Evolutionary conservation across 208 protist species (phyloP).

Genomic region (Leishmania mexicana): DNA sequence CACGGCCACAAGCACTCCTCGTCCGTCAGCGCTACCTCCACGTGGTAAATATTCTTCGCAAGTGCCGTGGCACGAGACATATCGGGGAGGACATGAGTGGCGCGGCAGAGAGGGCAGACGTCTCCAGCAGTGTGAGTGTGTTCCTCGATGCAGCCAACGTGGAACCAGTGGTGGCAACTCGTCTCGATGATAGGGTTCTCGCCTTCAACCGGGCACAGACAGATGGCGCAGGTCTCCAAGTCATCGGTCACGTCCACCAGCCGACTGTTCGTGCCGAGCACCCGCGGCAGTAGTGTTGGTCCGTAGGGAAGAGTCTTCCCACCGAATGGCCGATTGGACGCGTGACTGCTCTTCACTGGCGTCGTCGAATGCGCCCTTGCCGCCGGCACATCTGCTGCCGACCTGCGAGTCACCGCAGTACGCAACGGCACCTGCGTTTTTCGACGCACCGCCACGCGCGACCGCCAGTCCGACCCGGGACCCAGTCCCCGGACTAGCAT

Average conservation of each 20-base stretch:
- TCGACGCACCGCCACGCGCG: slow-evolving; percentile 8
- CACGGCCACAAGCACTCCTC: slow-evolving; percentile 23
- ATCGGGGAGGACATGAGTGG: slow-evolving; percentile 39
- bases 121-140: slow-evolving; percentile 43
- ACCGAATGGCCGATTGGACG: neutral
- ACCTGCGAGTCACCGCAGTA: neutral
- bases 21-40: slow-evolving; percentile 33
- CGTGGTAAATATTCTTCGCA: slow-evolving; percentile 36
- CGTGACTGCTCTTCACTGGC: neutral
- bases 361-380: neutral
- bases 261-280: neutral
- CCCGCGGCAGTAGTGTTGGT: neutral
- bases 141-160: slow-evolving; percentile 67
- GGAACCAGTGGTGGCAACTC: slow-evolving; percentile 68
- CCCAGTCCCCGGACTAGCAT: slow-evolving; percentile 16
- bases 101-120: slow-evolving; percentile 64
- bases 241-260: neutral
- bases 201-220: slow-evolving; percentile 39
- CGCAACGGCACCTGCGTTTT: neutral
- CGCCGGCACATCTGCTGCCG: neutral
- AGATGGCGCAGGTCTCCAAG: slow-evolving; percentile 50
- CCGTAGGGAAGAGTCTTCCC: neutral
- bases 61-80: slow-evolving; percentile 28
- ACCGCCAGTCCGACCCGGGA: slow-evolving; percentile 23
- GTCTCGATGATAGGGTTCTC: slow-evolving; percentile 48